Base-by-base conservation (phyloP, 305 asterid genomes). In the Ajuga reptans region DNA sequence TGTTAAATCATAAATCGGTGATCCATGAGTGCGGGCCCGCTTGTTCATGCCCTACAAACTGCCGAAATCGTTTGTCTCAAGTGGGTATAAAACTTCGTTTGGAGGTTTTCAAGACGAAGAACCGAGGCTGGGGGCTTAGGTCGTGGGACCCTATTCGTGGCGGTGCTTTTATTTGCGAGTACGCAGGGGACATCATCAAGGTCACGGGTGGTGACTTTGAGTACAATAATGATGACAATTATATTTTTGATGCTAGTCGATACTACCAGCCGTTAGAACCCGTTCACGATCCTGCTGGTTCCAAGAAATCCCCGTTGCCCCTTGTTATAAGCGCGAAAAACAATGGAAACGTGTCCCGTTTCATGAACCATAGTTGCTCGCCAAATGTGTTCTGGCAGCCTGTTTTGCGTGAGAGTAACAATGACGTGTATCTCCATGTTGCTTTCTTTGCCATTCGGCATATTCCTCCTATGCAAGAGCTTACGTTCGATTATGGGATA, bases 41-140 rank as follows among this genome's bases (percentile, higher is more conserved):
- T 69, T 92, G 98, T 65, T 51, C 80, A 9, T 85, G 95, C 66
- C 95, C 96, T 73, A 77, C 85, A 16, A 84, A 72, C 64, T 92
- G 98, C 79, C 79, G 95, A 45, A 87, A 78, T 66, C 85, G 98
- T 42, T 66, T 79, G 50, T 69, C 96, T 47, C 98, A 92, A 78
- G 79, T 83, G 4, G 96, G 96, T n/a, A 45, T 84, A 43, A 92
- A 84, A 79, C 63, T 78, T 52, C 87, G 84, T 58, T 64, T 92
- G 4, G 98, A 92, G 82, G 90, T 92, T 62, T 92, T 92, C 37
- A 92, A 82, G 82, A 91, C 98, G 46, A 82, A 73, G 77, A 83
- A 85, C 71, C 79, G 78, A 72, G 98, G 96, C 8, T 91, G 98
- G 98, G 98, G 98, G 47, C 96, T 91, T 66, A 87, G 98, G 77